A percentile compares a stretch with the other conserved stretches of the same genome.
Conservation (phyloP, 2,329 filamentous ascomycete species). For the Gnomoniopsis smithogilvyi region DNA sequence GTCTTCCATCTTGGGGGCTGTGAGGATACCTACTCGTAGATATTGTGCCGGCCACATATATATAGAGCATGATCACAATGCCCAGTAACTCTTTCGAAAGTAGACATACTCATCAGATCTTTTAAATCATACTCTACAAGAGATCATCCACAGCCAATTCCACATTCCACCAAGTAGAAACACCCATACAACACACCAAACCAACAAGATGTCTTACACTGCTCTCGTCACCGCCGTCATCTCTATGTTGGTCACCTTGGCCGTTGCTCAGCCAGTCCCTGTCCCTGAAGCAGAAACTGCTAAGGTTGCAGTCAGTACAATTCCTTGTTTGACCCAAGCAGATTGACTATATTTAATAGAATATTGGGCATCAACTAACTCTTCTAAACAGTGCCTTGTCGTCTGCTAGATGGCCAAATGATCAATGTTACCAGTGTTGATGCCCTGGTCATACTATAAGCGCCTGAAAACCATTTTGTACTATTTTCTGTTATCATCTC, state of each 20-base stretch:
- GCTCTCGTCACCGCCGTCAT: slow-evolving; percentile 3
- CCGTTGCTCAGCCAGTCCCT: not conserved
- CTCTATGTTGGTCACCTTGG: slow-evolving; percentile 2
- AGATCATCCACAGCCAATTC: not conserved
- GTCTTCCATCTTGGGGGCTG: not conserved
- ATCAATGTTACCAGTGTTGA: too few relatives aligned
- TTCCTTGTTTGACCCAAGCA: too few relatives aligned
- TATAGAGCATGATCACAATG: not conserved
- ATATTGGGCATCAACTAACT: too few relatives aligned
- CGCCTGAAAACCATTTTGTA: too few relatives aligned
- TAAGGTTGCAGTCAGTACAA: not conserved
- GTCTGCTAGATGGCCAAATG: too few relatives aligned
- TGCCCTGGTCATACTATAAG: too few relatives aligned
- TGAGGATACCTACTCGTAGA: not conserved
- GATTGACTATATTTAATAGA: too few relatives aligned
- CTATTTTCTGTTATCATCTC: too few relatives aligned
- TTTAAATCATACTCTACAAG: not conserved
- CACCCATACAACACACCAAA: not conserved
- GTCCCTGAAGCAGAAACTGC: not conserved
- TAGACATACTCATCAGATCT: not conserved
- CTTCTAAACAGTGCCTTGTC: too few relatives aligned
- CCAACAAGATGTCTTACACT: slow-evolving; percentile 8
- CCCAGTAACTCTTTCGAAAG: not conserved
- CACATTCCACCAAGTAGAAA: not conserved
- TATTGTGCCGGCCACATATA: not conserved